phyloP scores from a whole-genome alignment of 2,329 filamentous ascomycete species.

The Microsporum canis region DNA sequence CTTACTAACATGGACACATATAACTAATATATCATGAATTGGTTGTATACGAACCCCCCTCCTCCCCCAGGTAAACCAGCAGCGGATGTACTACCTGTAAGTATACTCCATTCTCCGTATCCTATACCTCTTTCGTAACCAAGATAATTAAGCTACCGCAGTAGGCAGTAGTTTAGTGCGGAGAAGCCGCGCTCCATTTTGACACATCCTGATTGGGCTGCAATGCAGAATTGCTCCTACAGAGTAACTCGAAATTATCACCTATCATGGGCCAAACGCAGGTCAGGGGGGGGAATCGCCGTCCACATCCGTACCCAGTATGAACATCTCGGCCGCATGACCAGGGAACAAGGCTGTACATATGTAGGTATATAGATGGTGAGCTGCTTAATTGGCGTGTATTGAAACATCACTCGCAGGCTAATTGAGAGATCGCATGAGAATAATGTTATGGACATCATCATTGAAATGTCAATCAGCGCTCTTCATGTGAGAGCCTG shows the following conservation, averaged over 20 bases:
- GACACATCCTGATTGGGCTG: not conserved
- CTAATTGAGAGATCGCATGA: not conserved
- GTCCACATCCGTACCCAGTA: conserved; percentile 2
- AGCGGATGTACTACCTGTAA: not conserved
- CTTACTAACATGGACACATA: not conserved
- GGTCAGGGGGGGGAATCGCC: not conserved
- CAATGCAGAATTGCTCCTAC: not conserved
- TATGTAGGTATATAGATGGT: not conserved
- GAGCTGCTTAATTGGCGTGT: not conserved
- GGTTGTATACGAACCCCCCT: not conserved
- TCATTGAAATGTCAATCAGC: not conserved
- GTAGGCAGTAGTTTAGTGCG: conserved; percentile 4
- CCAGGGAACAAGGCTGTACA: conserved; percentile 1
- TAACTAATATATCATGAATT: not conserved
- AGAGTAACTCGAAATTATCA: not conserved
- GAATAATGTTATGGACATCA: not conserved
- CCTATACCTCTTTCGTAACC: not conserved
- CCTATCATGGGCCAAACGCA: not conserved
- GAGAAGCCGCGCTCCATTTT: not conserved
- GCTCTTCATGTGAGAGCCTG: not conserved
- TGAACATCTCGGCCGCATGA: conserved; percentile 1
- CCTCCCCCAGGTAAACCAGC: not conserved
- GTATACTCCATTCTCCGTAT: not conserved
- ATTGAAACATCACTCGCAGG: not conserved
- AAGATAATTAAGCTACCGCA: conserved; percentile 3